phyloP scores from a whole-genome alignment of 306 rosid species.

The Gynostemma pentaphyllum region DNA sequence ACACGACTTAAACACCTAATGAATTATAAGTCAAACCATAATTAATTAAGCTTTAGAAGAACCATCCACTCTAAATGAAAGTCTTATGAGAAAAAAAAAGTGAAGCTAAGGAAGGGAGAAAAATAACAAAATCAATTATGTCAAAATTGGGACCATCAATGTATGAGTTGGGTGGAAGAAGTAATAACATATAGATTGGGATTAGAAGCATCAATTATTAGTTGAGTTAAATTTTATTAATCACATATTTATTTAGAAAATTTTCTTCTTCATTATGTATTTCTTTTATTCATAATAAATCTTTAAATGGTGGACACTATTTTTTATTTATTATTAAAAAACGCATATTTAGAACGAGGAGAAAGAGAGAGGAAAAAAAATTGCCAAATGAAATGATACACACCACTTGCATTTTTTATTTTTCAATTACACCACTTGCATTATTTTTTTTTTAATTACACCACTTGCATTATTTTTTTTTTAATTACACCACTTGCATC shows the following conservation, averaged over 20 bases:
- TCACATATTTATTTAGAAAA: no score
- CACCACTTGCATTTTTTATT: no score
- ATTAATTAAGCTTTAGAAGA: neutral
- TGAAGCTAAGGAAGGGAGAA: neutral
- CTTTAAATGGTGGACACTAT: no score
- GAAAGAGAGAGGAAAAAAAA: neutral
- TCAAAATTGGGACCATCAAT: neutral
- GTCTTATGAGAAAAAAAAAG: neutral
- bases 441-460: no score
- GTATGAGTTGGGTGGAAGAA: conserved; percentile 1
- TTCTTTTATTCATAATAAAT: no score
- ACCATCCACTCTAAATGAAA: neutral
- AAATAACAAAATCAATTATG: neutral
- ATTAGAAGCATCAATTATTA: neutral
- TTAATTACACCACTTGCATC: neutral
- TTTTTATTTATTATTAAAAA: no score
- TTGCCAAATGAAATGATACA: no score
- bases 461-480: no score
- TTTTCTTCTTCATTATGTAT: no score
- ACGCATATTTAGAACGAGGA: no score
- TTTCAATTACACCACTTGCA: no score
- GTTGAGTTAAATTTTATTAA: no score
- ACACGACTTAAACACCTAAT: neutral
- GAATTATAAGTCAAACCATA: neutral
- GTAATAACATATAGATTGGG: neutral